phyloP scores from a whole-genome alignment of 192 early-diverging fungal genomes.

The Umbelopsis ramanniana region DNA sequence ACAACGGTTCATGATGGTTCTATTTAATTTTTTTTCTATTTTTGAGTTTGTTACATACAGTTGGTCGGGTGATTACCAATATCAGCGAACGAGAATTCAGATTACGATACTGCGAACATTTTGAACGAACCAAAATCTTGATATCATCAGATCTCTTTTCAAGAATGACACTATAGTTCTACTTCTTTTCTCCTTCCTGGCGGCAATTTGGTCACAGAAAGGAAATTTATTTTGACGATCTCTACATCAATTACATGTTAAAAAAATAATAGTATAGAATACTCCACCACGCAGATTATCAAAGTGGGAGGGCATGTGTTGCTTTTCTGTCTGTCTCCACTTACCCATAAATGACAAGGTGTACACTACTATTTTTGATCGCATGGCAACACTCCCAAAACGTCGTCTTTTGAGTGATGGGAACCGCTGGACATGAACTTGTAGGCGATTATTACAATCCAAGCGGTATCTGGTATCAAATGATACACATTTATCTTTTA shows the following conservation, averaged over 20 bases:
- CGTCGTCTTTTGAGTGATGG: no score
- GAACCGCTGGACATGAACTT: no score
- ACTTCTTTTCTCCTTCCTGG: neutral
- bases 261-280: neutral
- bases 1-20: neutral
- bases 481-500: no score
- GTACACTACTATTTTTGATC: constrained; percentile 13
- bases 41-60: neutral
- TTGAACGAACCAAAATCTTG: constrained; percentile 6
- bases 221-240: neutral
- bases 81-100: neutral
- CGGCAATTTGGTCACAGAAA: neutral
- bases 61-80: constrained; percentile 15
- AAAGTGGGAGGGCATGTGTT: constrained; percentile 7
- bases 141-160: neutral
- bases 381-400: neutral
- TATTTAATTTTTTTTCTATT: no score
- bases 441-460: no score
- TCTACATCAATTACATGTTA: neutral
- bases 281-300: neutral
- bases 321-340: neutral
- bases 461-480: no score
- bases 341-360: constrained; percentile 21
- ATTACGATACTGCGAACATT: neutral
- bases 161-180: neutral